Evolutionary conservation across 2,329 filamentous ascomycete genomes (phyloP).

Genomic region (Coniochaeta sp.): DNA sequence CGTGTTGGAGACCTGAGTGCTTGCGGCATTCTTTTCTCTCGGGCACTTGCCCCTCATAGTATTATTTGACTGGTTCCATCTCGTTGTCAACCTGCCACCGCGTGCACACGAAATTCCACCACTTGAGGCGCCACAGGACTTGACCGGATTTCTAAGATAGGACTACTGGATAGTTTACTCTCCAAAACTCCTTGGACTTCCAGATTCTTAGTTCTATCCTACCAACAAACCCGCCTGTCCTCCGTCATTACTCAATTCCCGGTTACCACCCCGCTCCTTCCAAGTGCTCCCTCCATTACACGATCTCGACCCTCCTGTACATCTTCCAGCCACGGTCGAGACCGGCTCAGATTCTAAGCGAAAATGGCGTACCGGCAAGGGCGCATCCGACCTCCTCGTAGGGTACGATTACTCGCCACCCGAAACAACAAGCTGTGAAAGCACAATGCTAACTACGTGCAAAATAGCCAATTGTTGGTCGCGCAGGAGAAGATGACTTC

Average conservation of each 20-base stretch:
- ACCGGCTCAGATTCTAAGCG: neutral
- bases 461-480: neutral
- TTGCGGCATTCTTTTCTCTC: neutral
- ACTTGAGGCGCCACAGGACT: neutral
- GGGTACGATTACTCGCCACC: neutral
- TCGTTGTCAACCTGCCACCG: neutral
- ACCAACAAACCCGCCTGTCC: neutral
- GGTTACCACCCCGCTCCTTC: neutral
- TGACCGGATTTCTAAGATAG: neutral
- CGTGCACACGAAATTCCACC: neutral
- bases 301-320: neutral
- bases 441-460: neutral
- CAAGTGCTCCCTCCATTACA: neutral
- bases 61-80: neutral
- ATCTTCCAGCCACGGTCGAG: neutral
- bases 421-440: neutral
- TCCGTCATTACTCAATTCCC: neutral
- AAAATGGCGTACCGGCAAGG: neutral
- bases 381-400: slow-evolving; percentile 1
- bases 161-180: neutral
- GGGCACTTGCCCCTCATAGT: neutral
- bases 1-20: neutral
- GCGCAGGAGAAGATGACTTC: slow-evolving; percentile 53
- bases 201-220: neutral
- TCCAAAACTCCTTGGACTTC: no score